Conservation (phyloP, 768 basidiomycete species). For the Pseudohyphozyma bogoriensis region DNA sequence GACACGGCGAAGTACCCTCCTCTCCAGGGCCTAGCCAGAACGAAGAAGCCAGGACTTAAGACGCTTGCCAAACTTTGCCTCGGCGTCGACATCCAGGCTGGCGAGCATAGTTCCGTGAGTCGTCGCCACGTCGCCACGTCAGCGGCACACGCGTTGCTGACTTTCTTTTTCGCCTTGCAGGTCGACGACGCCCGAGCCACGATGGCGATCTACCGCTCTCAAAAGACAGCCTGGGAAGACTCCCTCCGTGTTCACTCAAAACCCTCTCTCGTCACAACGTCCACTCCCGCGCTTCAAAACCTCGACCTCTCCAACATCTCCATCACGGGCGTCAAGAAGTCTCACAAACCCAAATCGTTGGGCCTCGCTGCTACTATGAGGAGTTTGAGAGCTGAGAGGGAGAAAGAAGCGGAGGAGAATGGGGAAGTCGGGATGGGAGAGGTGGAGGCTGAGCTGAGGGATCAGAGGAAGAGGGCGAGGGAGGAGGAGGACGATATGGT, state of each 20-base stretch:
- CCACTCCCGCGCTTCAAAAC: constrained; percentile 4
- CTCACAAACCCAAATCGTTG: constrained; percentile 10
- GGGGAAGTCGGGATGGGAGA: background rate
- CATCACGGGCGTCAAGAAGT: constrained; percentile 19
- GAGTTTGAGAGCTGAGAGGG: constrained; percentile 9
- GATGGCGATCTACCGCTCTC: constrained; percentile 80
- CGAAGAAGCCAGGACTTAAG: constrained; percentile 62
- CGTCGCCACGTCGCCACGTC: background rate
- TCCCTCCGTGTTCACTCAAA: constrained; percentile 35
- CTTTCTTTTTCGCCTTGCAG: constrained; percentile 40
- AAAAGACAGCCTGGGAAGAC: constrained; percentile 77
- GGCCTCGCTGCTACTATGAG: constrained; percentile 14
- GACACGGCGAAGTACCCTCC: constrained; percentile 41
- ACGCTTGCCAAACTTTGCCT: constrained; percentile 71
- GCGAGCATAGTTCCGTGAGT: constrained; percentile 83
- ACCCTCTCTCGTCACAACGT: constrained; percentile 31
- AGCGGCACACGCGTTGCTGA: too few species aligned
- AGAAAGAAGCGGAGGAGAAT: constrained; percentile 14
- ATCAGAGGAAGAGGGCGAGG: constrained; percentile 15
- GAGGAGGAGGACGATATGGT: constrained; percentile 26
- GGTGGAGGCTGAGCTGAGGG: constrained; percentile 11
- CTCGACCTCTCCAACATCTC: constrained; percentile 16
- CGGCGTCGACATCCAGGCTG: constrained; percentile 66
- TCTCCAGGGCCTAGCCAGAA: constrained; percentile 49
- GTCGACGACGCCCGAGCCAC: constrained; percentile 87